A percentile compares a stretch with the other conserved stretches of the same genome.
phyloP scores from a whole-genome alignment of 2,329 filamentous ascomycete genomes.

The Penicillium sclerotiorum region DNA sequence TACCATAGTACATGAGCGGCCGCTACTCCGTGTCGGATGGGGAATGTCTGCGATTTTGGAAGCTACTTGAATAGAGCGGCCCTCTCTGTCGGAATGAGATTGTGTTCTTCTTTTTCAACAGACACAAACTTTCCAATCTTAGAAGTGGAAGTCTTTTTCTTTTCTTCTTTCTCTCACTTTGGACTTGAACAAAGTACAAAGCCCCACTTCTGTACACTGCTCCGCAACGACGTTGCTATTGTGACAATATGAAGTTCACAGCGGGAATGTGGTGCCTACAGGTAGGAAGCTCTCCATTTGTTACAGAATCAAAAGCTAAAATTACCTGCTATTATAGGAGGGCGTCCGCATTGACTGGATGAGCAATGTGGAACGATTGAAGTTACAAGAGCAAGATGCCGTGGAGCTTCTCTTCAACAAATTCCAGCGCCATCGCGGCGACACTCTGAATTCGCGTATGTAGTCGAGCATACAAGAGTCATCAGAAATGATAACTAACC shows the following conservation, averaged over 20 bases:
- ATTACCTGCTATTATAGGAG: constrained; percentile 27
- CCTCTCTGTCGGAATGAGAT: background rate
- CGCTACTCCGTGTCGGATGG: constrained; percentile 17
- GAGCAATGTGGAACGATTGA: constrained; percentile 43
- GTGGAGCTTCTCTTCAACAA: constrained; percentile 43
- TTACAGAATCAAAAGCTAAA: background rate
- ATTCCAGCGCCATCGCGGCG: constrained; percentile 40
- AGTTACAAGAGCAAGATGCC: constrained; percentile 29
- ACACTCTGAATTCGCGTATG: constrained; percentile 43
- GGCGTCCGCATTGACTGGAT: constrained; percentile 45
- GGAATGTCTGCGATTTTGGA: constrained; percentile 1
- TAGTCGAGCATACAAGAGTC: background rate
- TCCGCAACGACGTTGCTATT: background rate
- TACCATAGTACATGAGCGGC: constrained; percentile 8
- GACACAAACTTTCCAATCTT: too few relatives aligned
- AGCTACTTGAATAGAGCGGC: constrained; percentile 1
- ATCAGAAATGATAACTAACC: background rate
- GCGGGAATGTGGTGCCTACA: constrained; percentile 44
- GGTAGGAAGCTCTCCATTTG: constrained; percentile 18
- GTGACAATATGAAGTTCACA: constrained; percentile 45
- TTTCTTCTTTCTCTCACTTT: too few relatives aligned
- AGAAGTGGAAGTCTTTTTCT: too few relatives aligned
- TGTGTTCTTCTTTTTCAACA: background rate
- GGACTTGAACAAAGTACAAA: too few relatives aligned
- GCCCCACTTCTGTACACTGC: background rate